phyloP scores from a whole-genome alignment of 2,329 filamentous ascomycete species.

The Hymenoscyphus linearis region DNA sequence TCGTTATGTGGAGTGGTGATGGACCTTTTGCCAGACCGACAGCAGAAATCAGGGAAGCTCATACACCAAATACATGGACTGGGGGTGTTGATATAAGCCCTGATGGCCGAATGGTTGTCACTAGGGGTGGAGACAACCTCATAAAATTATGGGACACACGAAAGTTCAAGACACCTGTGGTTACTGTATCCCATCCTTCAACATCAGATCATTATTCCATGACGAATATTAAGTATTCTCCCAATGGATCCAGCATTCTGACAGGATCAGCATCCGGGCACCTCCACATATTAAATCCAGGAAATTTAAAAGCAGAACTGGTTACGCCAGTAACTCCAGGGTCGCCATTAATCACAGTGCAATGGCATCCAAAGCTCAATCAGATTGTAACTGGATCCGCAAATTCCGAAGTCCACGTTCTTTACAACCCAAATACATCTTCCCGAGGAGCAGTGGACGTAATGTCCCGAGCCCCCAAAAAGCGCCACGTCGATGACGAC shows the following conservation, averaged over 20 bases:
- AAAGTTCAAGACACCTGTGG: slow-evolving; percentile 88
- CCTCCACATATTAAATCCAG: slow-evolving; percentile 89
- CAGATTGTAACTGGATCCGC: slow-evolving; percentile 93
- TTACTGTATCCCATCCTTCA: slow-evolving; percentile 71
- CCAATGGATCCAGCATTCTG: slow-evolving; percentile 76
- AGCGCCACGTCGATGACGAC: slow-evolving; percentile 92
- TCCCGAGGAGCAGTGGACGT: slow-evolving; percentile 76
- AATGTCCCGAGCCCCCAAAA: slow-evolving; percentile 90
- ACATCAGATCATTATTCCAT: slow-evolving; percentile 80
- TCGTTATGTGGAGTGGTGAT: slow-evolving; percentile 89
- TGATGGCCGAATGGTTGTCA: slow-evolving; percentile 86
- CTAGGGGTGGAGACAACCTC: slow-evolving; percentile 81
- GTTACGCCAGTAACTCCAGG: slow-evolving; percentile 85
- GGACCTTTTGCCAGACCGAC: slow-evolving; percentile 78
- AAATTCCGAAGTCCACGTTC: slow-evolving; percentile 81
- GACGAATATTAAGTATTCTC: slow-evolving; percentile 84
- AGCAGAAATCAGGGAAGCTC: slow-evolving; percentile 79
- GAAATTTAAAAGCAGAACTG: slow-evolving; percentile 78
- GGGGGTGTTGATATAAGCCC: slow-evolving; percentile 85
- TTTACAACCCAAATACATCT: slow-evolving; percentile 86
- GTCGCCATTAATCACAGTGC: slow-evolving; percentile 73
- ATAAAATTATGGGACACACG: slow-evolving; percentile 97
- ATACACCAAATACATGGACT: slow-evolving; percentile 81
- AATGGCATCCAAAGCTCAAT: slow-evolving; percentile 93
- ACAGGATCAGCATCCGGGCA: slow-evolving; percentile 83